Evolutionary conservation across 805 yeast genomes (phyloP), one percentile per base, ranked within the genome.

Genomic region (Kodamaea hsintzibuensis): DNA sequence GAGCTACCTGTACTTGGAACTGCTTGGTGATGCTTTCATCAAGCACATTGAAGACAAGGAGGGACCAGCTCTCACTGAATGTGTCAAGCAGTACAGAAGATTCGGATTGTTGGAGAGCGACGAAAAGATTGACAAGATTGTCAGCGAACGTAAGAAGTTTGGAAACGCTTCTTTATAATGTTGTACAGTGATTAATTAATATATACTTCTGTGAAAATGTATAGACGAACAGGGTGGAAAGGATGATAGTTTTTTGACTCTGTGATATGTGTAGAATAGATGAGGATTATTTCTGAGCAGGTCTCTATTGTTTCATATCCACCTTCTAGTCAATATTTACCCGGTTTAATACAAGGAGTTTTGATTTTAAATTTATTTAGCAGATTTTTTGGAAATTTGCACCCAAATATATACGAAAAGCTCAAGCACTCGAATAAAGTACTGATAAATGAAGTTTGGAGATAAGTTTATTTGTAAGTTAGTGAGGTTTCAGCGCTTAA

Each of bases 51-150:
- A 59, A 57, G 63, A 72, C 66, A 57, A 82, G 77, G 65, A 71
- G 57, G 65, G 70, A 62, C 65, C 71, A 60, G 73, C 74, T 45
- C 63, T 77, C 45, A 69, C 65, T 48, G 75, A 67, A 13, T 69
- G 69, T 51, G 80, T 87, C 62, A 87, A 83, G 67, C 79, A 82
- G 56, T 87, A 82, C 69, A 84, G 93, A 76, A 79, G 80, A 58
- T 84, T 67, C 60, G 95, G 96, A 42, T 82, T 88, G 44, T 71
- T 80, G 58, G 77, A 78, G 51, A 70, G 82, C 9, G 72, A 77
- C 55, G 82, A 73, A 5, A 67, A 61, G 27, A 62, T 84, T 49
- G 57, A 64, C 30, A 69, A 68, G 27, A 64, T 81, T 43, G 78
- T 74, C 22, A 65, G 65, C 19, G 60, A 66, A 38, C 76, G 84